phyloP scores from a whole-genome alignment of 2,329 filamentous ascomycete species.

The Trichophyton verrucosum region DNA sequence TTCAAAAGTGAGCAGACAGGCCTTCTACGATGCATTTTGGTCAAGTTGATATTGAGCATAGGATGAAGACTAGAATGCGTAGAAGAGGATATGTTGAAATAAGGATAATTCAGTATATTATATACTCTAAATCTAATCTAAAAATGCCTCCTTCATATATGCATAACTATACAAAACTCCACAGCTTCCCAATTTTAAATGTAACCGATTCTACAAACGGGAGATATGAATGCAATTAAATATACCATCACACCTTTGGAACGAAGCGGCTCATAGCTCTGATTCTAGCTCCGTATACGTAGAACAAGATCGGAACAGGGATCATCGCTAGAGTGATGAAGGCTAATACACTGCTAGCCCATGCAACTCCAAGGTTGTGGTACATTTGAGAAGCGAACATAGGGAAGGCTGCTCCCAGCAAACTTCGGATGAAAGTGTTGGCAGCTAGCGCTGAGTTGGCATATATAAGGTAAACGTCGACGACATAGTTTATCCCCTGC shows the following conservation, averaged over 20 bases:
- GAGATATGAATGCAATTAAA: not conserved
- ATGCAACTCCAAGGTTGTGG: constrained; percentile 26
- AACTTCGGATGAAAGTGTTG: constrained; percentile 66
- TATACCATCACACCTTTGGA: constrained; percentile 17
- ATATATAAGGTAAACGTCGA: constrained; percentile 44
- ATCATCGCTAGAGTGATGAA: constrained; percentile 31
- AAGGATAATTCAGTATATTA: not conserved
- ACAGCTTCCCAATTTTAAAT: not conserved
- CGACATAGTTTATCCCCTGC: constrained; percentile 42
- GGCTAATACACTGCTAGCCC: constrained; percentile 29
- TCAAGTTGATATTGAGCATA: no score
- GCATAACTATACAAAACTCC: not conserved
- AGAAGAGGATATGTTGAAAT: not conserved
- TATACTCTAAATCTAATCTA: not conserved
- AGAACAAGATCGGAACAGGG: constrained; percentile 38
- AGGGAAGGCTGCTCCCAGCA: constrained; percentile 68
- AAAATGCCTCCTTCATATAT: not conserved
- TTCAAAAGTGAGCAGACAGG: no score
- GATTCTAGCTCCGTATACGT: constrained; percentile 21
- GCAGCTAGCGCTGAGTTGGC: constrained; percentile 58
- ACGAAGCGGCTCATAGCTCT: constrained; percentile 27
- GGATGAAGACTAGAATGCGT: not conserved
- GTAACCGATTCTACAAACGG: not conserved
- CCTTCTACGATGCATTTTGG: no score
- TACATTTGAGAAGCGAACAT: constrained; percentile 46